Evolutionary conservation across 2,329 filamentous ascomycete species (phyloP).

Genomic region (Aspergillus niger): DNA sequence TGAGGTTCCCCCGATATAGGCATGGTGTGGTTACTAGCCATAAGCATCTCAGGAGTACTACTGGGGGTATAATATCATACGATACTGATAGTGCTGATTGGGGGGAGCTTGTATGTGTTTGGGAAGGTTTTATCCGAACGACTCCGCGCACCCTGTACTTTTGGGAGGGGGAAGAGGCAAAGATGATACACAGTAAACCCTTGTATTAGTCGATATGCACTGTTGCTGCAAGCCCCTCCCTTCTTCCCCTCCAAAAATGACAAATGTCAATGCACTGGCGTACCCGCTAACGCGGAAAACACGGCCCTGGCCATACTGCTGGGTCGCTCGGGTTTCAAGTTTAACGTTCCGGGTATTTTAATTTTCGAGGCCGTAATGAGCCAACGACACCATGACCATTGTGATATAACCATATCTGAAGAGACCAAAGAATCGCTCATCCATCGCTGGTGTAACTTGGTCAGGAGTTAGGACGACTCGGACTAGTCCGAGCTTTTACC

Average conservation of each 20-base stretch:
- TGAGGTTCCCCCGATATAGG: not conserved
- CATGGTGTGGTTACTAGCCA: not conserved
- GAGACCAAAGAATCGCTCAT: not conserved
- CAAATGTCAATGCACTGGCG: slow-evolving; percentile 21
- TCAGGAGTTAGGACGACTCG: not conserved
- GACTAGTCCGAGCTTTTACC: not conserved
- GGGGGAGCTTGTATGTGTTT: not conserved
- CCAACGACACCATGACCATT: not conserved
- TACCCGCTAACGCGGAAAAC: slow-evolving; percentile 30
- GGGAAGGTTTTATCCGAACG: not conserved
- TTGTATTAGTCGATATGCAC: not conserved
- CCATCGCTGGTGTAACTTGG: too few relatives aligned
- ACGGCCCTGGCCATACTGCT: slow-evolving; percentile 32
- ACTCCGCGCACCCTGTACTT: not conserved
- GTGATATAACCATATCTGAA: not conserved
- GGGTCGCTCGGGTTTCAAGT: slow-evolving; percentile 32
- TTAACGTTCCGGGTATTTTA: slow-evolving; percentile 16
- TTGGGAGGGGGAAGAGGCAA: not conserved
- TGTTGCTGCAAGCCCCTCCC: slow-evolving; percentile 13
- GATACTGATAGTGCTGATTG: not conserved
- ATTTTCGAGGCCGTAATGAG: not conserved
- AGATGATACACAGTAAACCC: not conserved
- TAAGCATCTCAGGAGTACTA: not conserved
- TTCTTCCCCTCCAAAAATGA: slow-evolving; percentile 8
- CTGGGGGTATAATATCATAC: not conserved